Evolutionary conservation across 129 eudicot genomes (phyloP), one percentile per base, ranked within the genome.

Genomic region (Escallonia rubra): DNA sequence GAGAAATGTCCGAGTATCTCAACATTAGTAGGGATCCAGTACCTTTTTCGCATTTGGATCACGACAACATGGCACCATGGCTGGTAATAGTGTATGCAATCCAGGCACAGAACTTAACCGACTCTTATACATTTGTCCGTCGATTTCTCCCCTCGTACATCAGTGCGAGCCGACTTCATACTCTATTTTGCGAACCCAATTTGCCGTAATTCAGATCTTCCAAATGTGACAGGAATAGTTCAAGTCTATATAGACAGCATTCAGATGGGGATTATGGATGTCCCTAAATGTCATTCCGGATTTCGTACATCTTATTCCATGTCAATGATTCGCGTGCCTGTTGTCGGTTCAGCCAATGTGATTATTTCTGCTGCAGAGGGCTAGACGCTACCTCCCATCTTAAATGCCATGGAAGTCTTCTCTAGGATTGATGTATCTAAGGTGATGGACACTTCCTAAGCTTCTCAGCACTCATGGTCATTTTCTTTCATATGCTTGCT

Each of bases 321-420:
- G 15, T 40, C 65, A 11, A 5, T 61, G 48, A 40, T 61, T 48
- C 65, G 48, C 12, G 15, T 61, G 49, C 2, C 16, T 3, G 65
- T 61, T 34, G 43, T 10, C 3, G 63, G 63, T 59, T 59, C 44
- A 3, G 63, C 63, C 16, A 61, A 61, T 41, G 45, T 61, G 49
- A 63, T 39, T 13, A 63, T 63, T 63, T 63, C 67, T 45, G 39
- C 66, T 4, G 51, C 49, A 14, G 40, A 62, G 40, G 34, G 50
- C 10, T 62, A 52, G 3, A 42, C 39, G 38, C 2, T 44, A 10
- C 15, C 51, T 44, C 67, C 53, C 6, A 43, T 63, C 16, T 45
- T 63, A 2, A 63, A 63, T 44, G 67, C 67, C 12, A 44, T 63
- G 67, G 67, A 63, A 44, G 50, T 63, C 15, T 63, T 6, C 14